These are phyloP conservation scores for Helminthosporium solani DNA, from an alignment of 2,329 filamentous ascomycete species.

Conservation along the genomic window DNA sequence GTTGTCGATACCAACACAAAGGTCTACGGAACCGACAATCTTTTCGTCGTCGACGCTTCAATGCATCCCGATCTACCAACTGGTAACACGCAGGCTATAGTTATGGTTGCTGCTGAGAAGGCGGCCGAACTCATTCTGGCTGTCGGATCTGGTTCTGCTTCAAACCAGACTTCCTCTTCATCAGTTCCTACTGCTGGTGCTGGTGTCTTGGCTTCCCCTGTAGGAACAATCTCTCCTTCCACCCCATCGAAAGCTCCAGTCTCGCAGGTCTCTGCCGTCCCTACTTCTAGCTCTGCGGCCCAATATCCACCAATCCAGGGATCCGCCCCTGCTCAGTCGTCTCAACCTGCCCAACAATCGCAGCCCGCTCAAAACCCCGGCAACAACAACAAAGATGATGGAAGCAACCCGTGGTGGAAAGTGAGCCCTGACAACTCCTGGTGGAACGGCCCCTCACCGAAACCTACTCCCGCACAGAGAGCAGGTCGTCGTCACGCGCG, in stretches of 20 bases:
- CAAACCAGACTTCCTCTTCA: slow-evolving; percentile 1
- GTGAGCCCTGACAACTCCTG: background rate
- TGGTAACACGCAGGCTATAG: slow-evolving; percentile 66
- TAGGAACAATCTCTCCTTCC: background rate
- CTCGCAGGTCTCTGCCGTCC: background rate
- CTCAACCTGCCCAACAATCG: background rate
- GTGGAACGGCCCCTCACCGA: background rate
- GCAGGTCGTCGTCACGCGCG: background rate
- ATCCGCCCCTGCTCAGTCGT: background rate
- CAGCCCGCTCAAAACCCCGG: background rate
- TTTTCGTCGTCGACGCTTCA: slow-evolving; percentile 50
- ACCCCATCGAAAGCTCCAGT: background rate
- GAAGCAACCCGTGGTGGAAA: background rate
- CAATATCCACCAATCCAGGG: background rate
- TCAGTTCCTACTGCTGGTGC: background rate
- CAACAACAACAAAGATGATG: background rate
- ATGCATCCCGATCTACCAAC: slow-evolving; percentile 67
- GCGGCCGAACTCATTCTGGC: slow-evolving; percentile 56
- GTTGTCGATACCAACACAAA: slow-evolving; percentile 52
- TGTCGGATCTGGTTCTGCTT: slow-evolving; percentile 20
- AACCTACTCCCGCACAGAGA: background rate
- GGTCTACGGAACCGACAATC: slow-evolving; percentile 47
- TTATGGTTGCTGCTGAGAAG: slow-evolving; percentile 65
- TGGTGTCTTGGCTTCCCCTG: background rate
- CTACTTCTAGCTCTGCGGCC: background rate